Evolutionary conservation across 1,139 yeast species (phyloP), one percentile per base, ranked within the genome.

Genomic region (Taiozyma onychis): DNA sequence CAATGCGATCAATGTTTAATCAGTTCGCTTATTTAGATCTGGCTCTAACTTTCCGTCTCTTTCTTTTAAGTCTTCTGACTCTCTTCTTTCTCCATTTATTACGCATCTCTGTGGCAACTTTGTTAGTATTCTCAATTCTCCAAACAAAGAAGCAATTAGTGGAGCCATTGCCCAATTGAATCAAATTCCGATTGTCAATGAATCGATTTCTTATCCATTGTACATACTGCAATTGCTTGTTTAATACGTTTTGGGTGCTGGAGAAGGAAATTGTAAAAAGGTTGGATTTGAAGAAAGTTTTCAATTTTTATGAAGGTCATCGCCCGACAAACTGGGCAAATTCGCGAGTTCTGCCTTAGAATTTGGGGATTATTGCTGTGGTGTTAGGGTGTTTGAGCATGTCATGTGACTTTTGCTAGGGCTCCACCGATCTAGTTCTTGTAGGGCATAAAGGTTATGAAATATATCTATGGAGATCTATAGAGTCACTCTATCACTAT

Each of bases 31-130:
- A 86, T 85, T 86, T 86, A 81, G 93, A 85, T 88, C 97, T 88
- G 78, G 97, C 97, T 88, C 97, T 88, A 71, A 90, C 96, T 95
- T 89, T 89, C 96, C 97, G 96, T 86, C 97, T 87, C 95, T 90
- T 90, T 85, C 97, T 88, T 87, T 90, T 90, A 75, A 90, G 88
- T 88, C 97, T 88, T 88, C 97, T 89, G 79, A 86, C 95, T 89
- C 97, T 89, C 95, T 90, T 90, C 87, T 90, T 90, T 88, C 96
- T 89, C 97, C 96, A 88, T 85, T 86, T 86, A 78, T 83, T 81
- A 84, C 95, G 85, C 95, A 86, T 86, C 66, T 65, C 72, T 57
- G 48, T 21, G 9, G 27, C 7, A 8, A 3, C 4, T 18, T 22
- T 49, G 57, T 56, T 56, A 55, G 48, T 32, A 32, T 32, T 32